Evolutionary conservation across 2,329 filamentous ascomycete species (phyloP), one percentile per base, ranked within the genome.

Genomic region (Talaromyces islandicus): DNA sequence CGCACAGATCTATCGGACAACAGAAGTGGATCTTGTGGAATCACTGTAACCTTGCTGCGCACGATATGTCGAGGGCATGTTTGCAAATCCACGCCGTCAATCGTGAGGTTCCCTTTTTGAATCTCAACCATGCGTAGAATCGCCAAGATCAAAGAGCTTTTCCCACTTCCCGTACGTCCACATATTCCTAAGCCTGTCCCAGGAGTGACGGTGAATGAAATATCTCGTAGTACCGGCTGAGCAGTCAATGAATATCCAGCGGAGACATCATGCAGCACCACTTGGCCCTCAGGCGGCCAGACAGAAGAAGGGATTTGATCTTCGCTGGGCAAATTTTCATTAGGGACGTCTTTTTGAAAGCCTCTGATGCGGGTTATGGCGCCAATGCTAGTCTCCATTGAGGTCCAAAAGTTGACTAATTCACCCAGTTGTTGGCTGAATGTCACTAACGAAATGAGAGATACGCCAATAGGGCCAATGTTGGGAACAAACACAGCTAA

Each of bases 311-410:
- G 53, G 4, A 25, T 24, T 7, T 56, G 5, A 24, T 52, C 7
- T 32, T 60, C 53, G 1, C 12, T 10, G 0, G 43, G 58, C 4
- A 56, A 83, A 69, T 25, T 78, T 65, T 19, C 75, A n/a, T n/a
- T n/a, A n/a, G n/a, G 70, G 58, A 83, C 71, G 66, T 41, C 72
- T 67, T 3, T 66, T 63, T 72, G 0, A 62, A 85, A 85, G 10
- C 76, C 74, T 66, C 80, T 81, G 61, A 85, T 77, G 21, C 84
- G 76, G 3, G 79, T 73, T 7, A 86, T 77, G 10, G 83, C 83
- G 6, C 83, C 83, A 46, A 86, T 78, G 35, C 79, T 78, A 0
- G 83, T 86, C 64, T 86, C 84, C 14, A 86, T 71, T 41, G 77
- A 75, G 0, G 83, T 85, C 82, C 83, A 86, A 55, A 76, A 78